phyloP scores from a whole-genome alignment of 371 early-diverging fungal species.

The Phascolomyces articulosus region DNA sequence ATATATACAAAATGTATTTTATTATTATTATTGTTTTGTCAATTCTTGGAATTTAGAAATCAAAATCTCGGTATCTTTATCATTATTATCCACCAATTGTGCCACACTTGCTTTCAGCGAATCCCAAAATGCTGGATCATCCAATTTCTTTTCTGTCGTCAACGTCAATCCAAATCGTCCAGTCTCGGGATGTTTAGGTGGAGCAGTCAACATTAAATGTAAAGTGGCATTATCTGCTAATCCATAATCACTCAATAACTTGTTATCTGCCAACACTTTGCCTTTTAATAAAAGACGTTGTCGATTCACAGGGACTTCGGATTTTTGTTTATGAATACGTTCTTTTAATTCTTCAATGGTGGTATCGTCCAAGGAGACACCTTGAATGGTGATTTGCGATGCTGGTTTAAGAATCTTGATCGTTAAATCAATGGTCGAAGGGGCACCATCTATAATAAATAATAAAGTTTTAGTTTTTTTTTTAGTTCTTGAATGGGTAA shows the following conservation, averaged over 20 bases:
- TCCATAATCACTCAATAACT: constrained; percentile 53
- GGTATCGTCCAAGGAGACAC: constrained; percentile 29
- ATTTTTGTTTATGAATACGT: constrained; percentile 46
- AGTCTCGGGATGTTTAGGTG: constrained; percentile 24
- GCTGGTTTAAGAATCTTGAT: constrained; percentile 54
- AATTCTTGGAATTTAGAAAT: constrained; percentile 12
- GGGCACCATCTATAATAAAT: neutral
- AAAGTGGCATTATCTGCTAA: constrained; percentile 46
- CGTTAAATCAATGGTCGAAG: constrained; percentile 24
- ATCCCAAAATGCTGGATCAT: constrained; percentile 36
- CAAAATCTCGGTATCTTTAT: constrained; percentile 17
- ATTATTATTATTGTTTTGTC: constrained; percentile 1
- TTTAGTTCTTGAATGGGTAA: too few relatives aligned
- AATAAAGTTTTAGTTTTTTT: neutral
- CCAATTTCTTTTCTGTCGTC: constrained; percentile 30
- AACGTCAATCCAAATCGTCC: constrained; percentile 35
- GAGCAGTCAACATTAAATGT: constrained; percentile 58
- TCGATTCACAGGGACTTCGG: constrained; percentile 32
- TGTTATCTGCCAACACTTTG: constrained; percentile 61
- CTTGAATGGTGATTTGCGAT: constrained; percentile 36
- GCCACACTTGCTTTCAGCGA: constrained; percentile 25
- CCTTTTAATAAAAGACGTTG: constrained; percentile 69
- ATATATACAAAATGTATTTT: neutral
- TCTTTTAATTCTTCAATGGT: constrained; percentile 49
- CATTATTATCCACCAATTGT: constrained; percentile 5